Base-by-base conservation (phyloP, 2,329 filamentous ascomycete genomes). In the Gnomoniopsis smithogilvyi region DNA sequence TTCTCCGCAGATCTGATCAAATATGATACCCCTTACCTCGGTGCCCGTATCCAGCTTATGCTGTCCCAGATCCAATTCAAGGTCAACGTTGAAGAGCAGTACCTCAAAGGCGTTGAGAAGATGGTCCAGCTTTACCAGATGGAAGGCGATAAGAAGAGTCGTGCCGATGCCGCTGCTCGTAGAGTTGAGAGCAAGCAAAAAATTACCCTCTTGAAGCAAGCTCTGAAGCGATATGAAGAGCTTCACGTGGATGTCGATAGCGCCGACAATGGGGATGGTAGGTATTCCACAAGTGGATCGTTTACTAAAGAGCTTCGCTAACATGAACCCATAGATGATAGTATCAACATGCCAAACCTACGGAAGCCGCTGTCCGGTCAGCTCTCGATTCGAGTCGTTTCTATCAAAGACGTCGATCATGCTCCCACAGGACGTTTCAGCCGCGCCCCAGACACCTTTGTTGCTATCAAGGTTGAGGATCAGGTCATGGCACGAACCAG, bases 21-120 rank as follows among this genome's bases (percentile, higher is more conserved):
- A 85, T 96, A 96, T 76, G 95, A 99, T 72, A 97, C 93, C 34
- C 90, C 91, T 19, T 91, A 97, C 73, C 87, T 99, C 63, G 95
- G 95, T 36, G 94, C 95, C 62, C 92, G 96, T 66, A 99, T 99
- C 69, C 95, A 99, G 78, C 90, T 98, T 69, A 99, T 99, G 95
- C 80, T 99, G 70, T 96, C 95, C 51, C 95, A 99, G 74, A 88
- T 99, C 64, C 92, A 98, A 75, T 99, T 99, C 80, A 99, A 99
- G 78, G 84, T 99, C 62, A 96, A 95, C 66, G 95, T 99, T 30
- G 95, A 99, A 74, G 96, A 97, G 72, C 95, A 99, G 76, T 99
- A 99, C 76, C 92, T 98, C 65, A 96, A 96, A 70, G 95, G 95
- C 63, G 95, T 99, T 67, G 95, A 99, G 76, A 99, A 99, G 79